Evolutionary conservation across 2,329 filamentous ascomycete species (phyloP).

Genomic region (Lasiodiplodia sp.): DNA sequence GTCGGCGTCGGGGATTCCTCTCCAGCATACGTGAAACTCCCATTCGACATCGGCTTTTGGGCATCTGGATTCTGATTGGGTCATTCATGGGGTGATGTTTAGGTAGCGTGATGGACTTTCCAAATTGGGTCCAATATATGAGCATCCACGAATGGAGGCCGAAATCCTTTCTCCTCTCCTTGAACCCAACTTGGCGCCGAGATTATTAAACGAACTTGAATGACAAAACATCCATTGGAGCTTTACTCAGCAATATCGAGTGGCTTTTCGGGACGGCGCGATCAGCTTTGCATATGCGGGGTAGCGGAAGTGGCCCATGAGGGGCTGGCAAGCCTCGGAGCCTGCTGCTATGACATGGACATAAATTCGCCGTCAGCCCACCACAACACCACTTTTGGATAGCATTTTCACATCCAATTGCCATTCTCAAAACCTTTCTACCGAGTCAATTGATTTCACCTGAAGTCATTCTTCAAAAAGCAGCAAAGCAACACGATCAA

Average conservation of each 20-base stretch:
- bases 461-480: background rate
- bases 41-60: slow-evolving; percentile 10
- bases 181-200: too few species aligned
- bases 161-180: background rate
- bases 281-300: slow-evolving; percentile 28
- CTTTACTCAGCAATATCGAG: slow-evolving; percentile 6
- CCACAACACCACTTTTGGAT: background rate
- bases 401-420: background rate
- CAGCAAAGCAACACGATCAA: background rate
- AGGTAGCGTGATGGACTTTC: slow-evolving; percentile 8
- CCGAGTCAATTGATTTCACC: background rate
- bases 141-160: slow-evolving; percentile 8
- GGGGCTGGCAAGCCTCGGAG: slow-evolving; percentile 20
- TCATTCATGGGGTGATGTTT: background rate
- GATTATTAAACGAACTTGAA: background rate
- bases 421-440: background rate
- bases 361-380: slow-evolving; percentile 24
- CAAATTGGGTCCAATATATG: slow-evolving; percentile 6
- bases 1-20: background rate
- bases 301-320: slow-evolving; percentile 22
- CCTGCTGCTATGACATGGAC: slow-evolving; percentile 12
- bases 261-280: background rate
- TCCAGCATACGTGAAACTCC: background rate
- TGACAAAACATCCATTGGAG: background rate
- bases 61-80: slow-evolving; percentile 7